A percentile compares a stretch with the other conserved stretches of the same genome.
Evolutionary conservation across 192 early-diverging fungal species (phyloP).

Genomic region (Coemansia sp.): DNA sequence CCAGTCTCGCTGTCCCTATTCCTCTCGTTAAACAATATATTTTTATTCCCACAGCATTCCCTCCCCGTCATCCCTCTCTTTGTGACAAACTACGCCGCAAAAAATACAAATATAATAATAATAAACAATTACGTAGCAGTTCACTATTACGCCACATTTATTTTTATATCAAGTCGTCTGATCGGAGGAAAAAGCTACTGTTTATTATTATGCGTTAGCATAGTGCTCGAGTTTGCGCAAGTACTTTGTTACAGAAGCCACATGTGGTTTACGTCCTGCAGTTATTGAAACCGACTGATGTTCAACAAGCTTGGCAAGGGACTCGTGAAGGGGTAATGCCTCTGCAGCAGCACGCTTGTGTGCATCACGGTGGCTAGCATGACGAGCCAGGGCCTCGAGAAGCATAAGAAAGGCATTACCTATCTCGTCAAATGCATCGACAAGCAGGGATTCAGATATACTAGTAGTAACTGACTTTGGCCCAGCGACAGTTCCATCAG

Average conservation of each 20-base stretch:
- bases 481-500: not conserved
- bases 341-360: conserved; percentile 37
- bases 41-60: not conserved
- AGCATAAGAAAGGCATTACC: conserved; percentile 47
- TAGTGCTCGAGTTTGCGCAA: conserved; percentile 44
- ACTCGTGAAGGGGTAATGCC: conserved; percentile 34
- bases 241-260: conserved; percentile 25
- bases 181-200: not conserved
- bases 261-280: not conserved
- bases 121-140: not conserved
- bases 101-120: not conserved
- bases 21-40: not conserved
- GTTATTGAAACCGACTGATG: not conserved
- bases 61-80: not conserved
- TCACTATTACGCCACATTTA: not conserved
- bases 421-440: conserved; percentile 37
- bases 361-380: conserved; percentile 50
- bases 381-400: conserved; percentile 48
- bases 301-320: conserved; percentile 19
- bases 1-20: not conserved
- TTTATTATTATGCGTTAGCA: conserved; percentile 9
- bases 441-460: conserved; percentile 5
- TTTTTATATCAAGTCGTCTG: not conserved
- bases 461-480: conserved; percentile 4
- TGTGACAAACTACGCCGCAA: not conserved